Conservation (phyloP, 441 rosid species). For the Melastoma candidum region DNA sequence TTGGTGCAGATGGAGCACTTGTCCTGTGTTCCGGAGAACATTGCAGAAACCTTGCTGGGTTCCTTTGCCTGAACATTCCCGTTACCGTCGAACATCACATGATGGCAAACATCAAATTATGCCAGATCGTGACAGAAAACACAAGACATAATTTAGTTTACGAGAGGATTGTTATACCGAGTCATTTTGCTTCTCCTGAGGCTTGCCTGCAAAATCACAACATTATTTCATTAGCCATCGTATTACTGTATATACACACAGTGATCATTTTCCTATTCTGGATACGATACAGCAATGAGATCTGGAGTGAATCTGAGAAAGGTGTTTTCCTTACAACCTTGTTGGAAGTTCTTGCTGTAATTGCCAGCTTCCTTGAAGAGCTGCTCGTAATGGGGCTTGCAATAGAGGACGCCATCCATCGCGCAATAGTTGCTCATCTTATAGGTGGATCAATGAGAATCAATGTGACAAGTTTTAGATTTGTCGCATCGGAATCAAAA, state of each 20-base stretch:
- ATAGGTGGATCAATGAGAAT: background rate
- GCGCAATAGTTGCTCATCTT: conserved; percentile 95
- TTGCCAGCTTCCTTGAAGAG: conserved; percentile 96
- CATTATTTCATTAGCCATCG: too few relatives aligned
- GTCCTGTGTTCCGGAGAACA: conserved; percentile 93
- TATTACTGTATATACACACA: too few relatives aligned
- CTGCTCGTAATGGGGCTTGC: conserved; percentile 92
- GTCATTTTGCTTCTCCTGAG: conserved; percentile 46
- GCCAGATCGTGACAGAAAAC: too few relatives aligned
- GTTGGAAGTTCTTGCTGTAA: conserved; percentile 88
- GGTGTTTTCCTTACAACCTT: background rate
- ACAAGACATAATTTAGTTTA: too few relatives aligned
- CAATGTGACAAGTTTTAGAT: too few relatives aligned
- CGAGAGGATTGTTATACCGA: conserved; percentile 25
- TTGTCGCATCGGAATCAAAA: background rate
- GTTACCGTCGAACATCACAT: too few relatives aligned
- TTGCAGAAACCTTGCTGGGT: conserved; percentile 74
- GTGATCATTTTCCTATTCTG: too few relatives aligned
- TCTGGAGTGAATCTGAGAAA: background rate
- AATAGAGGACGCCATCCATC: conserved; percentile 93
- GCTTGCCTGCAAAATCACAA: conserved; percentile 33
- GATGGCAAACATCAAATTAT: too few relatives aligned
- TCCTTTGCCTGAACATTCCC: conserved; percentile 39
- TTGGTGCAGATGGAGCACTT: conserved; percentile 83
- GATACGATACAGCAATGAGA: background rate